Percentiles rank a stretch among this genome's conserved stretches.
Conservation (phyloP, 2,329 filamentous ascomycete species). For the Ceratocystis lukuohia region DNA sequence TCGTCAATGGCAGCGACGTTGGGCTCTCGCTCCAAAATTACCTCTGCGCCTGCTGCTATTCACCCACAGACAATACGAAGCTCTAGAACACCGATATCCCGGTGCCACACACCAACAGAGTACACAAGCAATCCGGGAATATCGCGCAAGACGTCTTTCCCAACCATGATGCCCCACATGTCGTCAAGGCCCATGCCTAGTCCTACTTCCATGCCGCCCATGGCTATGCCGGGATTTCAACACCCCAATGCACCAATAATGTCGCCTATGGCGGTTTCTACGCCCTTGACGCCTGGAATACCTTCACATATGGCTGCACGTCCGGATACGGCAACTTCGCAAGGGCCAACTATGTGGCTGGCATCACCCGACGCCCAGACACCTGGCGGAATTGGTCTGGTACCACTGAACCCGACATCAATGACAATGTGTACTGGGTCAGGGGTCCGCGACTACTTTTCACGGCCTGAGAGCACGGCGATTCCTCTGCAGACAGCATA, state of each 20-base stretch:
- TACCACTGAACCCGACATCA: background rate
- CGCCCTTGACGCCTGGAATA: background rate
- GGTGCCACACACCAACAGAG: background rate
- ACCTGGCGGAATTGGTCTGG: background rate
- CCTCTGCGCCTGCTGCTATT: background rate
- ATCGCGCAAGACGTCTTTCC: background rate
- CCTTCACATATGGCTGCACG: background rate
- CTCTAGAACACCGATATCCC: background rate
- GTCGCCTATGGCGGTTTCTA: background rate
- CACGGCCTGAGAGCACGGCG: background rate
- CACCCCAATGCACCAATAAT: background rate
- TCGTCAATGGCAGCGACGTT: background rate
- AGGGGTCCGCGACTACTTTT: background rate
- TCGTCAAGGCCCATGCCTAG: background rate
- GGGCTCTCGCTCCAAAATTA: background rate
- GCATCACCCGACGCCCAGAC: background rate
- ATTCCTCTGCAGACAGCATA: background rate
- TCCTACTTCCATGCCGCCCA: constrained; percentile 1
- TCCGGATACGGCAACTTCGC: background rate
- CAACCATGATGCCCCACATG: background rate
- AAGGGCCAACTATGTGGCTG: constrained; percentile 3
- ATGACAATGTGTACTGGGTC: constrained; percentile 2
- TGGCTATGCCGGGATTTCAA: background rate
- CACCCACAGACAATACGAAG: background rate
- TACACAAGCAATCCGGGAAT: background rate